Evolutionary conservation across 805 yeast species (phyloP).

Genomic region (Nakazawaea holstii): DNA sequence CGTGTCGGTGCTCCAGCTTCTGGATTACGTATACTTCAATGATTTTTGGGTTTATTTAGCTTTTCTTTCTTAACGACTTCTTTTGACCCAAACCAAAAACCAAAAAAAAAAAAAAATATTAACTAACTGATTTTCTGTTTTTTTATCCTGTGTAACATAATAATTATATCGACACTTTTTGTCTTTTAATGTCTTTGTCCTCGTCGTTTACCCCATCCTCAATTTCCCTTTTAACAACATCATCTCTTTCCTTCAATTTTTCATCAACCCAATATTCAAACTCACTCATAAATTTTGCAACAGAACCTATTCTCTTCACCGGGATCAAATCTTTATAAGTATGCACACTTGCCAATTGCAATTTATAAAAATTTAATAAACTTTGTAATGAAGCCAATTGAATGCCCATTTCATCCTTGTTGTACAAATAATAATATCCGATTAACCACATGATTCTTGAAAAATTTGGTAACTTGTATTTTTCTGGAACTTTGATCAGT

Average conservation of each 20-base stretch:
- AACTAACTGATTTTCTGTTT: too few species aligned
- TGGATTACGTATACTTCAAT: conserved; percentile 59
- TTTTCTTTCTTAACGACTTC: not conserved
- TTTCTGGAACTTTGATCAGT: conserved; percentile 64
- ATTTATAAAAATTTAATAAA: conserved; percentile 19
- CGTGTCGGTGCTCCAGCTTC: conserved; percentile 88
- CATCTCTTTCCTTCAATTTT: too few species aligned
- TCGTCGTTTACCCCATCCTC: not conserved
- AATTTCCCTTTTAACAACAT: not conserved
- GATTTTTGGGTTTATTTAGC: not conserved
- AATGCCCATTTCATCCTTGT: conserved; percentile 4
- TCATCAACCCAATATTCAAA: conserved; percentile 18
- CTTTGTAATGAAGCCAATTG: conserved; percentile 17
- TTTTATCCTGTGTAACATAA: too few species aligned
- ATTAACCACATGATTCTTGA: conserved; percentile 65
- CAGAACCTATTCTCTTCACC: conserved; percentile 21
- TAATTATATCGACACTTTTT: not conserved
- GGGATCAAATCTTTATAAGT: conserved; percentile 15
- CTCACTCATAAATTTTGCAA: conserved; percentile 16
- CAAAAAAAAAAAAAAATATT: conserved; percentile 2
- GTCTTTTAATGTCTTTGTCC: conserved; percentile 3
- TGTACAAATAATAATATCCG: conserved; percentile 35
- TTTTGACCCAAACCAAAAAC: not conserved
- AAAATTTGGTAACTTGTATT: conserved; percentile 76
- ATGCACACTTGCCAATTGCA: conserved; percentile 12